Conservation (phyloP, 768 basidiomycete species). For the Multifurca ochricompacta region DNA sequence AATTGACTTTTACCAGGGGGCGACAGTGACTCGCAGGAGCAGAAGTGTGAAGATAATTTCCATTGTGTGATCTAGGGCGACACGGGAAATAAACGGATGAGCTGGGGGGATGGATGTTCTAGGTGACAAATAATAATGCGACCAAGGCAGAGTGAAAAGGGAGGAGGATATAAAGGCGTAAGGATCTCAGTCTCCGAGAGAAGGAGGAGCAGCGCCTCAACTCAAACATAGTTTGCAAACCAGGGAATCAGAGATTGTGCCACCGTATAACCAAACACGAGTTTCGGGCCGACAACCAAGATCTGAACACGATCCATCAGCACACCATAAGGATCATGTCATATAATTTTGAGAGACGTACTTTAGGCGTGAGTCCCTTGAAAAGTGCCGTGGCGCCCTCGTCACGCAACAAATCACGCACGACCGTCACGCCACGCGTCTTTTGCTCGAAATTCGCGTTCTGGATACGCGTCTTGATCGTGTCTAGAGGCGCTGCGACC, state of each 20-base stretch:
- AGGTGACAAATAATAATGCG: background rate
- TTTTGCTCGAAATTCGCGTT: conserved; percentile 95
- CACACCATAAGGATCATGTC: conserved; percentile 15
- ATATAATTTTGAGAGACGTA: conserved; percentile 28
- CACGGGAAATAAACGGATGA: too few relatives aligned
- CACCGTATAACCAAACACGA: conserved; percentile 96
- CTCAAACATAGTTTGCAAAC: conserved; percentile 43
- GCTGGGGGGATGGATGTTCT: too few relatives aligned
- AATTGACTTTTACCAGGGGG: too few relatives aligned
- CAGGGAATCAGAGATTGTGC: conserved; percentile 93
- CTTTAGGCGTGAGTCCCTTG: conserved; percentile 97
- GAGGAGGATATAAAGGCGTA: background rate
- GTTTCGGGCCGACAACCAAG: conserved; percentile 93
- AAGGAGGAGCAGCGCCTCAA: background rate
- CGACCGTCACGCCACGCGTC: conserved; percentile 68
- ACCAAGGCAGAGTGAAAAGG: too few relatives aligned
- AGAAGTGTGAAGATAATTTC: too few relatives aligned
- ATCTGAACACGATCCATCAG: conserved; percentile 43
- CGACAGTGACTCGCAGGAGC: too few relatives aligned
- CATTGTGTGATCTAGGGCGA: too few relatives aligned
- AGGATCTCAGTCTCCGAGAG: background rate
- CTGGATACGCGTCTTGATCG: conserved; percentile 96
- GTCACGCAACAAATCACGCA: conserved; percentile 78
- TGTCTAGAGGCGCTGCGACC: conserved; percentile 91
- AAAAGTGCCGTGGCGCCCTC: conserved; percentile 85